These are phyloP conservation scores for Botrytis deweyae DNA, from an alignment of 2,329 filamentous ascomycete species.

Conservation along the genomic window DNA sequence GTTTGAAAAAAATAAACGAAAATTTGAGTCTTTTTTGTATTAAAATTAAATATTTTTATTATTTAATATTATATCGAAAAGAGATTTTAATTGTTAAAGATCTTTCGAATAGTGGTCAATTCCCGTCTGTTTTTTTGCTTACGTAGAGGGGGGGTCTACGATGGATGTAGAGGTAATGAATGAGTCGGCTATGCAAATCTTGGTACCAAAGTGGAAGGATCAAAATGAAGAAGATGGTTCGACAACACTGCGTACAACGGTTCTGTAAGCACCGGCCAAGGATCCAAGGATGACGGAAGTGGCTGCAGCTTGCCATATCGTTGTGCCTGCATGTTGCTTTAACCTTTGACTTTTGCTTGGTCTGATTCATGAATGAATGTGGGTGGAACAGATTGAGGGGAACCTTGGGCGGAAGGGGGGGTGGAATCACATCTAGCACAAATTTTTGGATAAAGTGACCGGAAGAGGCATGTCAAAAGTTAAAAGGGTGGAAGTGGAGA, in stretches of 20 bases:
- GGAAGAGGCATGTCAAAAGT: background rate
- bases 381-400: constrained; percentile 5
- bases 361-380: background rate
- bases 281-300: constrained; percentile 19
- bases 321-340: constrained; percentile 14
- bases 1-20: too few relatives aligned
- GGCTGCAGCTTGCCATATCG: constrained; percentile 13
- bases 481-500: background rate
- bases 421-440: background rate
- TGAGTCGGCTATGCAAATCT: background rate
- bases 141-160: background rate
- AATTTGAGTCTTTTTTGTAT: too few relatives aligned
- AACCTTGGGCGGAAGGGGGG: background rate
- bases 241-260: constrained; percentile 13
- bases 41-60: too few relatives aligned
- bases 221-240: background rate
- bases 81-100: too few relatives aligned
- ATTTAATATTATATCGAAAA: too few relatives aligned
- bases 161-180: background rate
- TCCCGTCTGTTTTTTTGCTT: too few relatives aligned
- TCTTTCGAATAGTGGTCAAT: too few relatives aligned
- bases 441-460: background rate
- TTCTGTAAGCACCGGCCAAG: constrained; percentile 6
- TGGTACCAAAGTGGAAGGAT: background rate
- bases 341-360: background rate